Base-by-base conservation (phyloP, 768 basidiomycete species). In the Mycena capillaripes region DNA sequence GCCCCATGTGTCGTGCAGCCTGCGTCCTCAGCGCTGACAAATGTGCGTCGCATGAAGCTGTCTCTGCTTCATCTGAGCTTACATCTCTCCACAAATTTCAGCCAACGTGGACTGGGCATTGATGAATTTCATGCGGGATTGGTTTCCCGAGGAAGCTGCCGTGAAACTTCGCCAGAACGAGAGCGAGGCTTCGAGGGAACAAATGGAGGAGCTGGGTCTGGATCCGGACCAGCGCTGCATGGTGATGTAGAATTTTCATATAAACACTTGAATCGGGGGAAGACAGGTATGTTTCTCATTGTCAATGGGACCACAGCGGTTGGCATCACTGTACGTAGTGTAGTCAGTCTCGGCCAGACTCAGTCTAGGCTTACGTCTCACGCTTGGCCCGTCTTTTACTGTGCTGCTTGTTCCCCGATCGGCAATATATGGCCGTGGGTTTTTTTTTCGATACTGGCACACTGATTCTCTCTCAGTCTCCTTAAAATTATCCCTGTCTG, bases 101-200 rank as follows among this genome's bases (percentile, higher is more conserved):
- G 94, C 87, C 3, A 96, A 95, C 76, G 88, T 96, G 19, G 94
- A 96, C 76, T 90, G 90, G 87, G 93, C 90, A 1, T 79, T 95
- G 55, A 83, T 93, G 53, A 93, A 95, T 74, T 96, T 96, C 76
- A 95, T 98, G 92, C 87, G 92, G 68, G 91, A 94, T 75, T 98
- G 96, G 95, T 98, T 98, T 81, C 96, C 97, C 0, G 78, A 89
- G 17, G 97, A 98, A 79, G 86, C 95, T 19, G 89, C 86, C 69
- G 87, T 86, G 76, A 98, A 98, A 79, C 82, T 90, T 53, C 89
- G 87, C 75, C 86, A 89, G 73, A 96, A 97, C 79, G 91, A 94
- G 79, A 84, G 82, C 57, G 97, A 98, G 79, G 90, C 92, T 0
- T 86, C 89, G 0, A 81, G 86, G 53, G 96, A 97, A 81, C 87